Evolutionary conservation across 1,284 basidiomycete genomes (phyloP).

Genomic region (Vanrija sp.): DNA sequence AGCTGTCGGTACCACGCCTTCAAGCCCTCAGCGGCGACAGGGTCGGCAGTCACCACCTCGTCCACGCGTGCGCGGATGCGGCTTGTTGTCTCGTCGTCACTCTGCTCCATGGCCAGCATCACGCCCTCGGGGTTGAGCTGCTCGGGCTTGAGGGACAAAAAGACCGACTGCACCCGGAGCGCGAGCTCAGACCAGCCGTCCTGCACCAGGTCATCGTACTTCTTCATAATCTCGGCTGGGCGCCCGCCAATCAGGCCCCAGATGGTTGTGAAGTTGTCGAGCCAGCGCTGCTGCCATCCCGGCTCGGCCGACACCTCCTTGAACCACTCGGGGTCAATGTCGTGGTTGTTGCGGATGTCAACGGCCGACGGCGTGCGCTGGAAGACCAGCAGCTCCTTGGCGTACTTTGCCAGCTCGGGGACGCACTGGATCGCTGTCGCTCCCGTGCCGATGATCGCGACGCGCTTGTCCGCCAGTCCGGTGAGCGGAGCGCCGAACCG

Average conservation of each 20-base stretch:
- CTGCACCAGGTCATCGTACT: neutral
- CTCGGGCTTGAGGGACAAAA: neutral
- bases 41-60: neutral
- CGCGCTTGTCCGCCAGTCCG: neutral
- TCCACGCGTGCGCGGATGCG: neutral
- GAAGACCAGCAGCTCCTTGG: neutral
- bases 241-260: too few species aligned
- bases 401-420: slow-evolving; percentile 1
- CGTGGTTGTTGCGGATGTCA: neutral
- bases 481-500: neutral
- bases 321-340: neutral
- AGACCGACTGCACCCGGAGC: neutral
- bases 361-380: neutral
- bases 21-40: neutral
- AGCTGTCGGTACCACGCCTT: neutral
- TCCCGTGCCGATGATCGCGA: neutral
- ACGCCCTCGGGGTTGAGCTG: neutral
- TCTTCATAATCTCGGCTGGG: neutral
- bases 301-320: neutral
- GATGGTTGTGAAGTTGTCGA: neutral
- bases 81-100: neutral
- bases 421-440: slow-evolving; percentile 3
- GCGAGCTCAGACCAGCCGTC: neutral
- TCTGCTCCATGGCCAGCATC: neutral
- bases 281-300: neutral